Evolutionary conservation across 2,329 filamentous ascomycete species (phyloP).

Genomic region (Nigrograna mackinnonii): DNA sequence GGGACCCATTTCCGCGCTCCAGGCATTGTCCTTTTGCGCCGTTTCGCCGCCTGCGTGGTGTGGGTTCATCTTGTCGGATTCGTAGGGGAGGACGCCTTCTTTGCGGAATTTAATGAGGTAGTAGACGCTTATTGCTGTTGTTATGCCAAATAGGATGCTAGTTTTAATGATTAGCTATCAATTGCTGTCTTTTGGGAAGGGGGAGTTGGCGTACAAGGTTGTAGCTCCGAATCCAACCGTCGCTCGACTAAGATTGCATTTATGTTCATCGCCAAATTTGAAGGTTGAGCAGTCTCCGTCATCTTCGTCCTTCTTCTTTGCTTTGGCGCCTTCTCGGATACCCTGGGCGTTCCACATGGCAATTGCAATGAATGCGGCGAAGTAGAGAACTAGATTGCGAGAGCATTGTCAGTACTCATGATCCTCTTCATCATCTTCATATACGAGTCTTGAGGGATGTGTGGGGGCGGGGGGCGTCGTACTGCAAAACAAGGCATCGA

Average conservation of each 20-base stretch:
- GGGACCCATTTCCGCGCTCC: conserved; percentile 48
- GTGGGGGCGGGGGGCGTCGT: conserved; percentile 1
- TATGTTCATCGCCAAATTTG: conserved; percentile 56
- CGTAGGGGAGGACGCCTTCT: conserved; percentile 57
- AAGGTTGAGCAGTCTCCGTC: conserved; percentile 58
- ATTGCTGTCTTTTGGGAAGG: too few species aligned
- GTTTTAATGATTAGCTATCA: not conserved
- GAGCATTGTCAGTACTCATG: conserved; percentile 4
- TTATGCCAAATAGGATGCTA: conserved; percentile 59
- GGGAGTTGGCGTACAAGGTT: conserved; percentile 58
- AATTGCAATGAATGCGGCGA: conserved; percentile 60
- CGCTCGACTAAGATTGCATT: conserved; percentile 61
- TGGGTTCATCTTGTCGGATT: conserved; percentile 46
- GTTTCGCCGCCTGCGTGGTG: conserved; percentile 43
- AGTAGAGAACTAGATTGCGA: conserved; percentile 55
- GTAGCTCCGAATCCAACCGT: conserved; percentile 60
- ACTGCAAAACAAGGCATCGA: conserved; percentile 56
- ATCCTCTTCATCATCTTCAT: not conserved
- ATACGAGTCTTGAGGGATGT: not conserved
- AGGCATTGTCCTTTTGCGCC: conserved; percentile 42
- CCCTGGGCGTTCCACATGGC: conserved; percentile 61
- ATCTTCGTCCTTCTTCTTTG: conserved; percentile 42
- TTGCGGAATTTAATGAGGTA: conserved; percentile 60
- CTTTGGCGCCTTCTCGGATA: conserved; percentile 53
- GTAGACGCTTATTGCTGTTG: conserved; percentile 57